Evolutionary conservation across 306 rosid genomes (phyloP).

Genomic region (Fragaria vesca): DNA sequence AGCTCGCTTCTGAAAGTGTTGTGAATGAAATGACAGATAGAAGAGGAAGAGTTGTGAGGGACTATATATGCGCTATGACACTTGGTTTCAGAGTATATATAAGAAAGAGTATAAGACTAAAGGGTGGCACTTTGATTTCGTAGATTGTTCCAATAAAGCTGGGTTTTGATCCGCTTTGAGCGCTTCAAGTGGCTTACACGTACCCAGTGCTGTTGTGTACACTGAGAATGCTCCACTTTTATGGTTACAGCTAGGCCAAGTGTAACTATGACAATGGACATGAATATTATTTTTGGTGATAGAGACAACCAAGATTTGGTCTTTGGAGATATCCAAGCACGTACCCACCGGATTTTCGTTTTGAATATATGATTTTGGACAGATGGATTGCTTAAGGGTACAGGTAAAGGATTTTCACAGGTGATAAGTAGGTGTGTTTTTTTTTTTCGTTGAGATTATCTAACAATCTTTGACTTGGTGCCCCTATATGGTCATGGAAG

Average conservation of each 20-base stretch:
- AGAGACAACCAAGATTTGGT: constrained; percentile 2
- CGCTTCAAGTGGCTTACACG: constrained; percentile 32
- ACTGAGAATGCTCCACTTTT: background rate
- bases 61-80: background rate
- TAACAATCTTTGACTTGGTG: constrained; percentile 11
- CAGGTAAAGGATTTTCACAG: background rate
- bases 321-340: background rate
- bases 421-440: background rate
- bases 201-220: constrained; percentile 11
- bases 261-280: constrained; percentile 21
- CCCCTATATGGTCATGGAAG: background rate
- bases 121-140: background rate
- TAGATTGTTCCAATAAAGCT: constrained; percentile 21
- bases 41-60: background rate
- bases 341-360: background rate
- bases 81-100: background rate
- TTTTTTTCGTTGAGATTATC: background rate
- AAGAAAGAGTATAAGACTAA: background rate
- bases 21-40: background rate
- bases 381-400: background rate
- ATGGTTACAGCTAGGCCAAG: constrained; percentile 32
- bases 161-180: constrained; percentile 22
- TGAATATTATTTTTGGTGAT: background rate
- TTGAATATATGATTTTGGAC: background rate
- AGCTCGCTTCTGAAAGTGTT: background rate